Base-by-base conservation (phyloP, 2,329 filamentous ascomycete genomes). In the Xylariales sp. region DNA sequence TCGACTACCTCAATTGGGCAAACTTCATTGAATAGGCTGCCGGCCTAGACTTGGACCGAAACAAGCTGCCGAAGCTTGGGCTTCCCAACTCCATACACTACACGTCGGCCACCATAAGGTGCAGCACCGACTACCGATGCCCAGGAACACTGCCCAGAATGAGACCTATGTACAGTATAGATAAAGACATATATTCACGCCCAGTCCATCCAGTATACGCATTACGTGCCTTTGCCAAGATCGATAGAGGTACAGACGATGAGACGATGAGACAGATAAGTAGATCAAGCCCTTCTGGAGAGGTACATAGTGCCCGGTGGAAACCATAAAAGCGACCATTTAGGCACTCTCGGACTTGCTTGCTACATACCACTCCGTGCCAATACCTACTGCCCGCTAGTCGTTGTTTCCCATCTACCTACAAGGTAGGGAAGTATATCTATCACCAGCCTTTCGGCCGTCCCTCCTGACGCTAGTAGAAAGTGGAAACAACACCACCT, bases 241-340 rank as follows among this genome's bases (percentile, higher is more conserved):
- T 34, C 41, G 50, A 52, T 48, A 55, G 50, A 53, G 55, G 43
- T 52, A 54, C 57, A 50, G 49, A 30, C 12, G 34, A 62, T 56
- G 63, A 61, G 50, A 62, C 63, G 34, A 62, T 56, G 63, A 61
- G 50, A 62, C 63, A 61, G n/a, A 61, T 39, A 64, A 39, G 58
- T 45, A 43, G 50, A 56, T 36, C 53, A 41, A 12, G 18, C 14
- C 50, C 52, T 43, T 32, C 43, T 12, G 30, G 39, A 53, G 5
- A 36, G 18, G 12, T 28, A 53, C 10, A 28, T 28, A 58, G 52
- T 54, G 16, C 34, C 16, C 39, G 5, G 39, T 56, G 23, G 54
- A 56, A 56, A 46, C 23, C 14, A n/a, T 32, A 32, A 39, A 23
- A 56, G n/a, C 16, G 9, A 8, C 23, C 54, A 7, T 45, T 14